Evolutionary conservation across 1,284 basidiomycete genomes (phyloP), one percentile per base, ranked within the genome.

Genomic region (Puccinia polysora): DNA sequence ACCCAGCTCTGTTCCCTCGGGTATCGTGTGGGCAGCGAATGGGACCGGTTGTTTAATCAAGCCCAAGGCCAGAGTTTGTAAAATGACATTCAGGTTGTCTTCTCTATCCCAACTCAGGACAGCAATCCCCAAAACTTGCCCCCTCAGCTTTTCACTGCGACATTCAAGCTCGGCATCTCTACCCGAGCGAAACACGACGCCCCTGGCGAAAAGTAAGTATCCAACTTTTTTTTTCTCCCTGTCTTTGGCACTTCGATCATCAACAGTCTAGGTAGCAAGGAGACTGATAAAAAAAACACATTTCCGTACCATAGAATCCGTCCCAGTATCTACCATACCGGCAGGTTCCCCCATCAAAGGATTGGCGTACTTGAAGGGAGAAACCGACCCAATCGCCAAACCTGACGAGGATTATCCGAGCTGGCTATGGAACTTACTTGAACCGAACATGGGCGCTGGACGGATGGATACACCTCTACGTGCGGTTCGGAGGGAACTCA

Each of bases 341-440:
- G 68, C 76, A 30, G 79, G 79, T 34, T 79, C 78, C 2, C 73
- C 77, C 0, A 75, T 80, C 23, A 75, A 75, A 36, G 78, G 78
- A 20, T 75, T 79, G 2, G 76, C 76, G 8, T 77, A 79, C 65
- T 75, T 74, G 59, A 80, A 80, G 50, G 78, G 79, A 74, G 76
- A 76, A 36, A 73, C 77, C 0, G 79, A 79, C 68, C 79, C 78
- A n/a, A 73, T 80, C 2, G 79, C 79, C 4, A 74, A 75, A 15
- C 75, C 77, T 20, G 79, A 80, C 69, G 53, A 74, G 34, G 75
- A 77, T 52, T 80, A 80, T 62, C 79, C 79, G 1, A 15, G 73
- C 5, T 80, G 79, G 79, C 75, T 80, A 8, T 80, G 77, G 75
- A 77, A 75, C 43, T 75, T 79, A 28, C 67, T 79, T 8, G 78